phyloP scores from a whole-genome alignment of 108 stramenopile species.

The Cyclostephanos invisitatus region DNA sequence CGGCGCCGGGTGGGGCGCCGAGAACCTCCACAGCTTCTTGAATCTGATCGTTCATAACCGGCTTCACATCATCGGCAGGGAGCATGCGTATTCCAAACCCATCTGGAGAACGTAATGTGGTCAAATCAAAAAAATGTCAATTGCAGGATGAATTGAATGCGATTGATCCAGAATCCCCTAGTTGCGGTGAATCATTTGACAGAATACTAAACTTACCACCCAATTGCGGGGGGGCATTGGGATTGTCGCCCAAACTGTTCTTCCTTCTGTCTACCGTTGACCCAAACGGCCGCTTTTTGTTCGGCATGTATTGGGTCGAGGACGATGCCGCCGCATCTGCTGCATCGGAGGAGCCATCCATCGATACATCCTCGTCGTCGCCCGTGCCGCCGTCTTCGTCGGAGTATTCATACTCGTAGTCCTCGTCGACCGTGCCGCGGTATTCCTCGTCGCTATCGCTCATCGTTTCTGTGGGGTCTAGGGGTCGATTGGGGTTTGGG shows the following conservation, averaged over 20 bases:
- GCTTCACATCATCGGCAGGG: slow-evolving; percentile 64
- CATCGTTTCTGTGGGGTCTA: slow-evolving; percentile 4
- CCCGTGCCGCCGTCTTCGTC: slow-evolving; percentile 39
- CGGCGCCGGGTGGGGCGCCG: slow-evolving; percentile 74
- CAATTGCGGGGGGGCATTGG: slow-evolving; percentile 43
- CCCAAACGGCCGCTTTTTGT: slow-evolving; percentile 28
- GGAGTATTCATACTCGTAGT: slow-evolving; percentile 59
- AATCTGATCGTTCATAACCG: slow-evolving; percentile 70
- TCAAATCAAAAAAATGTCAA: neutral
- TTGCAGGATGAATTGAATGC: neutral
- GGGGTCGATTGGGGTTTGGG: neutral
- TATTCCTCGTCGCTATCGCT: slow-evolving; percentile 35
- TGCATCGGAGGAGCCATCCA: slow-evolving; percentile 28
- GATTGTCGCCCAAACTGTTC: slow-evolving; percentile 35
- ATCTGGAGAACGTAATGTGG: neutral
- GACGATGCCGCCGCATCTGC: slow-evolving; percentile 5
- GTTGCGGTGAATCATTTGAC: neutral
- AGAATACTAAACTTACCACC: slow-evolving; percentile 28
- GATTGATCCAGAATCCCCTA: neutral
- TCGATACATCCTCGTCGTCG: slow-evolving; percentile 20
- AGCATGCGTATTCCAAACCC: slow-evolving; percentile 70
- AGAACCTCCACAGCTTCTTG: slow-evolving; percentile 83
- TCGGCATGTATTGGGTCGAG: slow-evolving; percentile 5
- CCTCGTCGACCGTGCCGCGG: slow-evolving; percentile 51
- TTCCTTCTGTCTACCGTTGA: slow-evolving; percentile 11